Evolutionary conservation across 192 early-diverging fungal species (phyloP).

Genomic region (Coemansia sp.): DNA sequence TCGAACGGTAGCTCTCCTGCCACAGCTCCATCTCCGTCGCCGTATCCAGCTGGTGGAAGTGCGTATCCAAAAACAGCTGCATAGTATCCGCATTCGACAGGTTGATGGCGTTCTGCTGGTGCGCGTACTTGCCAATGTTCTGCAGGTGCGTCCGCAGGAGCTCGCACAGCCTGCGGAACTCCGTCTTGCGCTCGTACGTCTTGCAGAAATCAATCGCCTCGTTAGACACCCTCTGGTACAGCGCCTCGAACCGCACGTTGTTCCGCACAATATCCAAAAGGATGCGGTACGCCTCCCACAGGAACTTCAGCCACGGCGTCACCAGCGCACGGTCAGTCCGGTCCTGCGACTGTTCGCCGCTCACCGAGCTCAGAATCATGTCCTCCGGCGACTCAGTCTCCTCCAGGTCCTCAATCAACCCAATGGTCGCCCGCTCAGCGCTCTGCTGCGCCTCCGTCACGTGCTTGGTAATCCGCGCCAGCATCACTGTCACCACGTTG

Average conservation of each 20-base stretch:
- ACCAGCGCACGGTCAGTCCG: constrained; percentile 97
- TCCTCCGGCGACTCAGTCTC: constrained; percentile 96
- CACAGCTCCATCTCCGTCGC: constrained; percentile 97
- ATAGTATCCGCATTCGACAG: constrained; percentile 95
- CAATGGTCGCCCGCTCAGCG: constrained; percentile 86
- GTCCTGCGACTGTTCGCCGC: constrained; percentile 92
- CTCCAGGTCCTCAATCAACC: constrained; percentile 91
- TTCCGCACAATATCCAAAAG: constrained; percentile 95
- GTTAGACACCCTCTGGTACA: constrained; percentile 90
- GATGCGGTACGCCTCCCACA: constrained; percentile 99
- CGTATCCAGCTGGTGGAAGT: constrained; percentile 94
- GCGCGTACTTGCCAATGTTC: constrained; percentile 82
- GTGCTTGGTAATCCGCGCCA: constrained; percentile 83
- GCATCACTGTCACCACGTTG: constrained; percentile 83
- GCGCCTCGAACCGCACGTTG: constrained; percentile 89
- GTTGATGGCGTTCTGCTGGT: constrained; percentile 93
- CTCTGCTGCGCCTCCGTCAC: constrained; percentile 88
- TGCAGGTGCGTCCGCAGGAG: constrained; percentile 92
- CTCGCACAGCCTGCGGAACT: constrained; percentile 98
- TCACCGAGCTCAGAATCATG: constrained; percentile 93
- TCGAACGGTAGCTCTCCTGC: constrained; percentile 97
- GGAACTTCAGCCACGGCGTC: constrained; percentile 98
- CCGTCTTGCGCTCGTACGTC: constrained; percentile 93
- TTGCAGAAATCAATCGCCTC: constrained; percentile 97
- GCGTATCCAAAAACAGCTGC: constrained; percentile 94